Conservation (phyloP, 495 filamentous ascomycete genomes). For the Daldinia concentrica region DNA sequence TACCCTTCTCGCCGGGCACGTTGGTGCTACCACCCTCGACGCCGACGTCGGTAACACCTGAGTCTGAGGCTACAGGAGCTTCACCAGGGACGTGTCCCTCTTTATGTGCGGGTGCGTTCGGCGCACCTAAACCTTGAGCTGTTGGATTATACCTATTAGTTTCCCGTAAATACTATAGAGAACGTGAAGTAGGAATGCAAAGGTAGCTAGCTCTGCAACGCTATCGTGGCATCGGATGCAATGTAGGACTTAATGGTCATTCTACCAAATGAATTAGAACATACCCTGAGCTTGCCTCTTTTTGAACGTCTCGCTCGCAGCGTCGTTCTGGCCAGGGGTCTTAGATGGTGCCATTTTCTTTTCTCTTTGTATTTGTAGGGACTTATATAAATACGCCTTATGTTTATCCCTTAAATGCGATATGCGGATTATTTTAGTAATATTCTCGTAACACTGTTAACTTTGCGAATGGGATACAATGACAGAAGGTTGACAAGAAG, state of each 20-base stretch:
- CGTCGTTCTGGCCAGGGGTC: conserved; percentile 38
- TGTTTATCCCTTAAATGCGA: background rate
- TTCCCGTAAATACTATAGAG: background rate
- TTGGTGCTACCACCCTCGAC: conserved; percentile 36
- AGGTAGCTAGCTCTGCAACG: background rate
- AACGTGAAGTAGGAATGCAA: background rate
- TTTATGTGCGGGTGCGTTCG: conserved; percentile 36
- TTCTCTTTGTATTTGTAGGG: background rate
- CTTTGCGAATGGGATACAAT: no score
- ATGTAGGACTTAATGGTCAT: no score
- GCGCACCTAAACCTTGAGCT: conserved; percentile 41
- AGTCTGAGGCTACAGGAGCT: conserved; percentile 40
- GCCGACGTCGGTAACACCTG: conserved; percentile 26
- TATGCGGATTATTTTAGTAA: background rate
- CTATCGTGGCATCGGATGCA: background rate
- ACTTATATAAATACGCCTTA: background rate
- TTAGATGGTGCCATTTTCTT: conserved; percentile 34
- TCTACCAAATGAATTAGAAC: background rate
- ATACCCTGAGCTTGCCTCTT: conserved; percentile 40
- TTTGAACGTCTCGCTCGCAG: conserved; percentile 40
- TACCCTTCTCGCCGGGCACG: conserved; percentile 40
- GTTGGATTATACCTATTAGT: conserved; percentile 2
- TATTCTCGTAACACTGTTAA: background rate
- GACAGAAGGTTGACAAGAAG: background rate
- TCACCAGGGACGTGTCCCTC: conserved; percentile 34